A percentile compares a stretch with the other conserved stretches of the same genome.
phyloP scores from a whole-genome alignment of 345 rosid species.

The Aquilaria malaccensis region DNA sequence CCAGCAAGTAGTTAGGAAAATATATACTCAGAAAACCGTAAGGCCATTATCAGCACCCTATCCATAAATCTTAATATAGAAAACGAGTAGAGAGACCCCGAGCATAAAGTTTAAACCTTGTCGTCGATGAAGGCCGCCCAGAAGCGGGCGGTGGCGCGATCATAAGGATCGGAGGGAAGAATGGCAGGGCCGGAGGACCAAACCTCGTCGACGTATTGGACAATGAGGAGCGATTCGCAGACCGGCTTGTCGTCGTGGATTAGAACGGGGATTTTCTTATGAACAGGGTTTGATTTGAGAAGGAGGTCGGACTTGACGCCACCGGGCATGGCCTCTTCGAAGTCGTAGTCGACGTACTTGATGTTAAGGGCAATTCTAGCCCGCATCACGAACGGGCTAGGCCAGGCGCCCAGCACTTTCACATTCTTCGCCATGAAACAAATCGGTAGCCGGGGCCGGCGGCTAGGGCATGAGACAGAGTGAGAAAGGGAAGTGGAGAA shows the following conservation, averaged over 20 bases:
- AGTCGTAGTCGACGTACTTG: conserved; percentile 55
- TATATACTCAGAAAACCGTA: too few relatives aligned
- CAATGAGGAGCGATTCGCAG: conserved; percentile 64
- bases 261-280: conserved; percentile 77
- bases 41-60: too few relatives aligned
- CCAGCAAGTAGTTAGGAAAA: too few relatives aligned
- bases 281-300: conserved; percentile 60
- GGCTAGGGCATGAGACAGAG: too few relatives aligned
- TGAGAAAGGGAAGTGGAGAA: too few relatives aligned
- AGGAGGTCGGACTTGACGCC: conserved; percentile 52
- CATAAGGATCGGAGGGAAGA: conserved; percentile 59
- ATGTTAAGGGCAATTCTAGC: conserved; percentile 63
- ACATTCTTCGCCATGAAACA: conserved; percentile 20
- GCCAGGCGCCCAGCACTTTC: conserved; percentile 65
- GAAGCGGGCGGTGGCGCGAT: conserved; percentile 62
- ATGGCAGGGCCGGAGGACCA: conserved; percentile 62
- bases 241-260: conserved; percentile 50
- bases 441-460: background rate
- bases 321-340: conserved; percentile 39
- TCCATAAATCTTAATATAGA: too few relatives aligned
- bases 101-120: conserved; percentile 26
- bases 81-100: too few relatives aligned
- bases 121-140: conserved; percentile 73
- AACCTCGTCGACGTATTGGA: conserved; percentile 57
- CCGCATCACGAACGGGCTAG: conserved; percentile 77